A percentile compares a stretch with the other conserved stretches of the same genome.
phyloP scores from a whole-genome alignment of 306 rosid genomes.

The Begonia masoniana region DNA sequence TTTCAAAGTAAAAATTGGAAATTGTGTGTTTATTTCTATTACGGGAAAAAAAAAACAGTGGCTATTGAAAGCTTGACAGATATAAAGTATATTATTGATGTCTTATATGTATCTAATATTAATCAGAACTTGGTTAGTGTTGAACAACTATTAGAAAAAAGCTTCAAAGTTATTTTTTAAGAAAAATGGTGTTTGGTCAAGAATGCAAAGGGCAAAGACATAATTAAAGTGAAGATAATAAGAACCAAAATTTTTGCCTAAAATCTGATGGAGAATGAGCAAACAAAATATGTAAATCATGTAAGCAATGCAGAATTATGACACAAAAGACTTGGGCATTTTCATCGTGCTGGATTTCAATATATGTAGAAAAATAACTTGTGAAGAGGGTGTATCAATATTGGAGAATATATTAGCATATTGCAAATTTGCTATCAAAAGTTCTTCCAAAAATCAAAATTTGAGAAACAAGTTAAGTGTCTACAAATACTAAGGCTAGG shows the following conservation, averaged over 20 bases:
- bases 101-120: neutral
- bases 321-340: conserved; percentile 4
- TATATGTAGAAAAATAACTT: conserved; percentile 2
- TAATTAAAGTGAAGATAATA: neutral
- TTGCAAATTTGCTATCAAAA: no score
- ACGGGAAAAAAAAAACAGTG: neutral
- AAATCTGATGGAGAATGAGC: conserved; percentile 2
- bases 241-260: neutral
- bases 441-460: no score
- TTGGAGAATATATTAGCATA: neutral
- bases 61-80: neutral
- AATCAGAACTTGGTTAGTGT: neutral
- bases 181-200: conserved; percentile 3
- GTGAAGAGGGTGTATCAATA: neutral
- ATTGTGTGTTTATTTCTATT: neutral
- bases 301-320: neutral
- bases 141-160: neutral
- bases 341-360: conserved; percentile 1
- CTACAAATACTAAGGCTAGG: no score
- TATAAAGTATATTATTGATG: no score
- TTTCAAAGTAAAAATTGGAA: neutral
- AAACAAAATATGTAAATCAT: neutral
- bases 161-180: conserved; percentile 1
- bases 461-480: no score
- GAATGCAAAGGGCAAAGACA: neutral